phyloP scores from a whole-genome alignment of 2,329 filamentous ascomycete species.

The Aureobasidium sp. region DNA sequence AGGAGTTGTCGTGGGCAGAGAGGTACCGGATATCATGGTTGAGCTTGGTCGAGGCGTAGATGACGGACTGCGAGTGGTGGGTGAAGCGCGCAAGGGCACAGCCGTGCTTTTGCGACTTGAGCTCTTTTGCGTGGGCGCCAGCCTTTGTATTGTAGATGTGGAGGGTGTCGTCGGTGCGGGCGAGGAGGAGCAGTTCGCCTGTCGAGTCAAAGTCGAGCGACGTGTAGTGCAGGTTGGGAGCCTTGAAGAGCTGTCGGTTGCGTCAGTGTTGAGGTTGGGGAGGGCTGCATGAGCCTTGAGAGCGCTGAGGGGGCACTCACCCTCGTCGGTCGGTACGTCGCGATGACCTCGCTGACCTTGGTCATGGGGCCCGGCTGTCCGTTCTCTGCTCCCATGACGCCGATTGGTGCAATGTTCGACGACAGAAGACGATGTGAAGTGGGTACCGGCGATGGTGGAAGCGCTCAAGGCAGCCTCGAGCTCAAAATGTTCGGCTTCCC shows the following conservation, averaged over 20 bases:
- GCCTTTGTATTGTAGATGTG: slow-evolving; percentile 93
- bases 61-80: slow-evolving; percentile 79
- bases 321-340: slow-evolving; percentile 70
- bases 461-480: not conserved
- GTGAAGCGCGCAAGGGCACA: slow-evolving; percentile 91
- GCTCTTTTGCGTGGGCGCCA: slow-evolving; percentile 77
- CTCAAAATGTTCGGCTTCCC: slow-evolving; percentile 7
- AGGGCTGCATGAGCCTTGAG: not conserved
- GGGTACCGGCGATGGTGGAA: not conserved
- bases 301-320: slow-evolving; percentile 36
- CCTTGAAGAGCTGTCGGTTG: slow-evolving; percentile 34
- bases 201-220: slow-evolving; percentile 96
- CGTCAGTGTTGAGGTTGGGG: slow-evolving; percentile 10
- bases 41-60: slow-evolving; percentile 92
- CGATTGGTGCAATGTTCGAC: not conserved
- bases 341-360: slow-evolving; percentile 69
- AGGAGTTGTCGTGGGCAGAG: slow-evolving; percentile 90
- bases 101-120: slow-evolving; percentile 94
- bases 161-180: slow-evolving; percentile 87
- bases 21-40: slow-evolving; percentile 84
- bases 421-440: not conserved
- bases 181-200: slow-evolving; percentile 83
- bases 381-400: slow-evolving; percentile 8
- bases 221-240: slow-evolving; percentile 49
- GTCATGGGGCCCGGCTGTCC: slow-evolving; percentile 27